Evolutionary conservation across 208 protist species (phyloP).

Genomic region (Blechomonas ayalai): DNA sequence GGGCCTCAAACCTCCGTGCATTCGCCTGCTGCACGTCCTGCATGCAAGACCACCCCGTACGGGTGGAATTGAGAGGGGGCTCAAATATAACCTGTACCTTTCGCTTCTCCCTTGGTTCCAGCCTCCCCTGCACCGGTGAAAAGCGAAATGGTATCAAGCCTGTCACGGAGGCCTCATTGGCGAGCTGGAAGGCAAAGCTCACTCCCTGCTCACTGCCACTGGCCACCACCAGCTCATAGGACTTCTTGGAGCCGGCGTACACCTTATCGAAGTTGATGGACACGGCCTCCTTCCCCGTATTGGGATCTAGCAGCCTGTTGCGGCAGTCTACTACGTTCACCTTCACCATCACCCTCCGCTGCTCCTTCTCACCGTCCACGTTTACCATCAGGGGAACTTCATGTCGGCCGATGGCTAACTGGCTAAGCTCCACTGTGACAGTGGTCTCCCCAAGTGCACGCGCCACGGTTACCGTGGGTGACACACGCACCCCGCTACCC

Average conservation of each 20-base stretch:
- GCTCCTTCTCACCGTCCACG: slow-evolving; percentile 30
- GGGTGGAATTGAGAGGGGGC: slow-evolving; percentile 32
- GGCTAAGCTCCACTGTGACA: slow-evolving; percentile 51
- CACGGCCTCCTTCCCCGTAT: slow-evolving; percentile 42
- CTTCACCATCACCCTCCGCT: slow-evolving; percentile 26
- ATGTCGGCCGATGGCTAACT: slow-evolving; percentile 29
- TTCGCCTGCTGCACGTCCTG: slow-evolving; percentile 11
- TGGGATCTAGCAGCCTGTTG: slow-evolving; percentile 48
- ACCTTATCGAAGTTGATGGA: slow-evolving; percentile 56
- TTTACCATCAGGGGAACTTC: slow-evolving; percentile 27
- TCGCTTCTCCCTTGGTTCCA: slow-evolving; percentile 40
- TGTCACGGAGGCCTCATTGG: slow-evolving; percentile 30
- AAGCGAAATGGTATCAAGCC: slow-evolving; percentile 67
- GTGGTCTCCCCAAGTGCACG: slow-evolving; percentile 30
- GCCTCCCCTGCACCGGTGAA: slow-evolving; percentile 56
- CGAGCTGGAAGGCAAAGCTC: slow-evolving; percentile 77
- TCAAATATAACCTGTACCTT: slow-evolving; percentile 62
- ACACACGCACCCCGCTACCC: slow-evolving; percentile 10
- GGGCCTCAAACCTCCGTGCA: slow-evolving; percentile 39
- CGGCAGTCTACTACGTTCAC: slow-evolving; percentile 76
- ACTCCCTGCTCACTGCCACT: slow-evolving; percentile 69
- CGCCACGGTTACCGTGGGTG: slow-evolving; percentile 15
- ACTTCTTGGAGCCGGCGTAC: slow-evolving; percentile 50
- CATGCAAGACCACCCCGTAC: slow-evolving; percentile 47
- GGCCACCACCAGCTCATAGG: slow-evolving; percentile 39